phyloP scores from a whole-genome alignment of 805 yeast genomes.

The Metschnikowia cubensis region DNA sequence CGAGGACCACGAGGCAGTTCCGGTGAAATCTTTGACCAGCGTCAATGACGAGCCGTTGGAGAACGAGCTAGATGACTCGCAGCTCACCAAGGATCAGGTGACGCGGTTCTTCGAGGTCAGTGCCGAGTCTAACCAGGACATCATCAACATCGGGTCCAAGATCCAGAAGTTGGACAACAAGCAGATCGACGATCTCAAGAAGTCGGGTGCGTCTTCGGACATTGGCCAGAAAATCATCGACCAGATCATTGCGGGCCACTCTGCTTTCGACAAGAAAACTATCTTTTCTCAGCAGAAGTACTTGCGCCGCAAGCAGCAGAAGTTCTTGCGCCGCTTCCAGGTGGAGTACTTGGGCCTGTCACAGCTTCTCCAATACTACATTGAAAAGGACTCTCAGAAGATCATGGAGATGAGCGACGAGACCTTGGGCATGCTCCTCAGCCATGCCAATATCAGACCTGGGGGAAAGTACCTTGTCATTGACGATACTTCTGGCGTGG shows the following conservation, averaged over 20 bases:
- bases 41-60: slow-evolving; percentile 13
- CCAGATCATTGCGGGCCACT: slow-evolving; percentile 78
- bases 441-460: slow-evolving; percentile 77
- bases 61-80: slow-evolving; percentile 30
- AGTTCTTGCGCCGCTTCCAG: slow-evolving; percentile 81
- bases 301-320: slow-evolving; percentile 84
- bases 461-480: slow-evolving; percentile 85
- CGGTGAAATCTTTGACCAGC: slow-evolving; percentile 40
- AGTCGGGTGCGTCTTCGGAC: slow-evolving; percentile 55
- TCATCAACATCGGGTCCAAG: slow-evolving; percentile 62
- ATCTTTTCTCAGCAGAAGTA: slow-evolving; percentile 88
- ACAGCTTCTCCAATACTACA: slow-evolving; percentile 65
- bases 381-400: slow-evolving; percentile 69
- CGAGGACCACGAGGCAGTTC: slow-evolving; percentile 49
- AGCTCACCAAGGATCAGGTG: slow-evolving; percentile 36
- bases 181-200: slow-evolving; percentile 84
- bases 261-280: slow-evolving; percentile 84
- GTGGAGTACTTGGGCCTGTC: slow-evolving; percentile 72
- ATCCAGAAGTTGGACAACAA: slow-evolving; percentile 70
- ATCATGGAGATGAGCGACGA: slow-evolving; percentile 84
- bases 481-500: slow-evolving; percentile 94
- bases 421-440: slow-evolving; percentile 70
- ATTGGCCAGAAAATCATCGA: slow-evolving; percentile 77
- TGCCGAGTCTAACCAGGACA: slow-evolving; percentile 61
- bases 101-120: slow-evolving; percentile 38